Percentiles rank a stretch among this genome's conserved stretches.
These are phyloP conservation scores for Xerocomellus amylosporus DNA, from an alignment of 768 basidiomycete genomes.

Conservation along the genomic window DNA sequence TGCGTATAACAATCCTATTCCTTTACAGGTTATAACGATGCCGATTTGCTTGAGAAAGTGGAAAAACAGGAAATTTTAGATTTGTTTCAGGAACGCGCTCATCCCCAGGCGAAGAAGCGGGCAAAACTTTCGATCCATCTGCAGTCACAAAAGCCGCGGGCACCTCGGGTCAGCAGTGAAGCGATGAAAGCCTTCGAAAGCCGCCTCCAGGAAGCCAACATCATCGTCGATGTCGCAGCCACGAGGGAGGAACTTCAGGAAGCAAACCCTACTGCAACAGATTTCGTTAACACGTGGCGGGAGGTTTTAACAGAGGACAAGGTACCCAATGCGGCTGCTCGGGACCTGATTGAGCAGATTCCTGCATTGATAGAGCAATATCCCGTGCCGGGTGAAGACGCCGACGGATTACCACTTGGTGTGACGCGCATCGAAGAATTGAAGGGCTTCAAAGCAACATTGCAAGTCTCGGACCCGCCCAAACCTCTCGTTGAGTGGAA, in stretches of 20 bases:
- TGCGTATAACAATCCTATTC: neutral
- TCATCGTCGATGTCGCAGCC: constrained; percentile 48
- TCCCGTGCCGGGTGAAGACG: constrained; percentile 53
- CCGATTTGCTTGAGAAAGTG: constrained; percentile 56
- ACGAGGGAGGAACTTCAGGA: constrained; percentile 55
- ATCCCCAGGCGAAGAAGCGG: constrained; percentile 65
- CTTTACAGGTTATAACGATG: constrained; percentile 69
- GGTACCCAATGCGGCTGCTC: constrained; percentile 39
- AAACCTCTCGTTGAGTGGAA: constrained; percentile 71
- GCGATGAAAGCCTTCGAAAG: constrained; percentile 62
- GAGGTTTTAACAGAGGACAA: constrained; percentile 40
- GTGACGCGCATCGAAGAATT: constrained; percentile 66
- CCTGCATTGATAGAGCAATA: constrained; percentile 54
- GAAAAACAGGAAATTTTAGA: constrained; percentile 72
- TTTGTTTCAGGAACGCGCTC: constrained; percentile 67
- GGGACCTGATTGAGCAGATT: constrained; percentile 51
- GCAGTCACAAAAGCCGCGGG: constrained; percentile 62
- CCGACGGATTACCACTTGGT: constrained; percentile 42
- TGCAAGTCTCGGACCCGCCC: constrained; percentile 56
- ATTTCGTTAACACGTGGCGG: constrained; percentile 66
- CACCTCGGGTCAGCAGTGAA: constrained; percentile 58
- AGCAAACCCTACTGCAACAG: constrained; percentile 51
- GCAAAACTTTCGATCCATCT: constrained; percentile 85
- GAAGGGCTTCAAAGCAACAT: constrained; percentile 58
- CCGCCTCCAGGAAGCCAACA: constrained; percentile 44